A percentile compares a stretch with the other conserved stretches of the same genome.
Evolutionary conservation across 2,329 filamentous ascomycete species (phyloP).

Genomic region (Chaetothyriales sp.): DNA sequence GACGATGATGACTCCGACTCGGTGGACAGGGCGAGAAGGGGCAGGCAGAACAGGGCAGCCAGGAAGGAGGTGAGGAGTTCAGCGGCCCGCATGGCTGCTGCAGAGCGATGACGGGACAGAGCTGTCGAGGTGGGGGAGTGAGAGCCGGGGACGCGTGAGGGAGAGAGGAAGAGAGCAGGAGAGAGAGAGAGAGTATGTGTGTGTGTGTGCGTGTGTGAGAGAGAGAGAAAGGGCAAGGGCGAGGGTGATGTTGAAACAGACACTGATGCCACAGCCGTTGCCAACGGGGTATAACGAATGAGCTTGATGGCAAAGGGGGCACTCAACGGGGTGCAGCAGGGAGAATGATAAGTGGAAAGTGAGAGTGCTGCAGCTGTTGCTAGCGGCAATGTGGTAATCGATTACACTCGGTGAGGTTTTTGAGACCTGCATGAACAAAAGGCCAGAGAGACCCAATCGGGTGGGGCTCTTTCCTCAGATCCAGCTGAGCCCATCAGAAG

Average conservation of each 20-base stretch:
- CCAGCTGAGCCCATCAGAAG: not conserved
- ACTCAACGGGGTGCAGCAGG: not conserved
- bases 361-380: not conserved
- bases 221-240: no score
- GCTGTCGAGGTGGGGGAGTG: not conserved
- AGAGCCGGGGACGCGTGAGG: no score
- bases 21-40: conserved; percentile 1
- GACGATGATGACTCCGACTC: not conserved
- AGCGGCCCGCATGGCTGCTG: not conserved
- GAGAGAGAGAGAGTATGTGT: no score
- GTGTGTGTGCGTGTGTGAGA: no score
- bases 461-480: not conserved
- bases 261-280: not conserved
- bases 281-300: not conserved
- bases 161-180: no score
- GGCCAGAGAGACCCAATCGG: not conserved
- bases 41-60: not conserved
- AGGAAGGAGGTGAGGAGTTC: not conserved
- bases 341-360: not conserved
- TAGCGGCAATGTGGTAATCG: not conserved
- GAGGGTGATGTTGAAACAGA: not conserved
- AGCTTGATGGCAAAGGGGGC: not conserved
- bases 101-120: not conserved
- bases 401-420: not conserved
- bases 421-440: not conserved